These are phyloP conservation scores for Sesbania bispinosa DNA, from an alignment of 306 rosid genomes.

Conservation along the genomic window DNA sequence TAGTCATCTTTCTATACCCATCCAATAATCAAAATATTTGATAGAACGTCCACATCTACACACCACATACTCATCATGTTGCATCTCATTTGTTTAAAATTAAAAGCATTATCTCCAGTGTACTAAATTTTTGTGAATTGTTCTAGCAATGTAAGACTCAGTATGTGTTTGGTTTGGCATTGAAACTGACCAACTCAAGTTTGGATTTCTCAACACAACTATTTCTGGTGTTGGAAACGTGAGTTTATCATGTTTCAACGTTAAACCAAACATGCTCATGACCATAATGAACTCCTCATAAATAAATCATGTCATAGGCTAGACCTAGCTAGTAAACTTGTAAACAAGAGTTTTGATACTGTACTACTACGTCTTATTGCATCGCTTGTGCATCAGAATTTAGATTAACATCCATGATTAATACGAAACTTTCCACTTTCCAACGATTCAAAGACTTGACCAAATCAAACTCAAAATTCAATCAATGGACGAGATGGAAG, in stretches of 20 bases:
- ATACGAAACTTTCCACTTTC: no score
- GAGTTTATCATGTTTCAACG: no score
- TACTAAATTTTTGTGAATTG: not conserved
- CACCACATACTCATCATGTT: constrained; percentile 17
- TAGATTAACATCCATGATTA: no score
- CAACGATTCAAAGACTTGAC: not conserved
- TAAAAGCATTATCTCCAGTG: not conserved
- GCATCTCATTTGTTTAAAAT: not conserved
- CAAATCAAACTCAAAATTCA: constrained; percentile 13
- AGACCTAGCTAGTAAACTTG: not conserved
- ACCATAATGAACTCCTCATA: no score
- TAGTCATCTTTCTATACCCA: not conserved
- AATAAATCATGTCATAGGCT: no score
- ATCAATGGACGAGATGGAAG: not conserved
- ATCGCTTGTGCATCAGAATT: not conserved
- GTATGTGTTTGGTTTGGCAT: no score
- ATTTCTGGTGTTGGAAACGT: no score
- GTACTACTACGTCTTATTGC: no score
- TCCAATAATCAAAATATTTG: not conserved
- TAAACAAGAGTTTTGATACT: not conserved
- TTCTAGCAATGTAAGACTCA: constrained; percentile 7
- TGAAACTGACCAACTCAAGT: no score
- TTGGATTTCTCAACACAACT: no score
- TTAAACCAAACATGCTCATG: no score
- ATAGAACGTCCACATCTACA: not conserved